Conservation (phyloP, 1,284 basidiomycete species). For the Moniliella sp. region DNA sequence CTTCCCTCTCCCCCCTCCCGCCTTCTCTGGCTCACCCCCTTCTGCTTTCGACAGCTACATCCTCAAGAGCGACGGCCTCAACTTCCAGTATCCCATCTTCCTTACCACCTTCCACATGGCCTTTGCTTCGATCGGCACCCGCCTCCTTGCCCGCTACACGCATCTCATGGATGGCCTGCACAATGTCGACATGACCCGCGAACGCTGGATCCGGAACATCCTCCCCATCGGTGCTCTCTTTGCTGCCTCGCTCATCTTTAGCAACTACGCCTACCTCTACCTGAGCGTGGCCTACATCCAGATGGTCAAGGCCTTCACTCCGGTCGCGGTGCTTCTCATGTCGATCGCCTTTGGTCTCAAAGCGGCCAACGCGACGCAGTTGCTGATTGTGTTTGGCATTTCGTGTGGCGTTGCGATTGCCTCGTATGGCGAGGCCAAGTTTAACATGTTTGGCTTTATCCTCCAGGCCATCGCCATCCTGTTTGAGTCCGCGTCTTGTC, state of each 20-base stretch:
- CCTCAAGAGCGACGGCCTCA: slow-evolving; percentile 35
- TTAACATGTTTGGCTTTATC: slow-evolving; percentile 66
- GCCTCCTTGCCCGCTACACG: slow-evolving; percentile 68
- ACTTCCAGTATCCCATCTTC: slow-evolving; percentile 35
- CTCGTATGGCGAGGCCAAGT: slow-evolving; percentile 66
- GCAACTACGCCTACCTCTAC: slow-evolving; percentile 81
- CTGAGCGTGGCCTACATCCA: slow-evolving; percentile 82
- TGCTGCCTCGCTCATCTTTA: slow-evolving; percentile 69
- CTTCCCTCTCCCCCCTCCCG: slow-evolving; percentile 44
- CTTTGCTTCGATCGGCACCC: slow-evolving; percentile 62
- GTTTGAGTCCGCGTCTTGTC: slow-evolving; percentile 70
- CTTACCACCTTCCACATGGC: slow-evolving; percentile 32
- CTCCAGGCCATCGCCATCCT: slow-evolving; percentile 36
- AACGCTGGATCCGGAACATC: slow-evolving; percentile 46
- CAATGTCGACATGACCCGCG: slow-evolving; percentile 52
- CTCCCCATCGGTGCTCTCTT: slow-evolving; percentile 80
- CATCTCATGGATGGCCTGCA: slow-evolving; percentile 66
- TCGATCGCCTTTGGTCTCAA: slow-evolving; percentile 73
- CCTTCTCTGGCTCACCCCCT: slow-evolving; percentile 50
- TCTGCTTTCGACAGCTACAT: slow-evolving; percentile 43
- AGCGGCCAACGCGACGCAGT: slow-evolving; percentile 60
- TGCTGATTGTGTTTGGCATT: slow-evolving; percentile 71
- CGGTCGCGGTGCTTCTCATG: slow-evolving; percentile 81
- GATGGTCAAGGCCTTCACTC: slow-evolving; percentile 97
- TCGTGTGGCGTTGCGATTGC: slow-evolving; percentile 71